Percentiles rank a stretch among this genome's conserved stretches.
phyloP scores from a whole-genome alignment of 257 asterid genomes.

The Avicennia marina region DNA sequence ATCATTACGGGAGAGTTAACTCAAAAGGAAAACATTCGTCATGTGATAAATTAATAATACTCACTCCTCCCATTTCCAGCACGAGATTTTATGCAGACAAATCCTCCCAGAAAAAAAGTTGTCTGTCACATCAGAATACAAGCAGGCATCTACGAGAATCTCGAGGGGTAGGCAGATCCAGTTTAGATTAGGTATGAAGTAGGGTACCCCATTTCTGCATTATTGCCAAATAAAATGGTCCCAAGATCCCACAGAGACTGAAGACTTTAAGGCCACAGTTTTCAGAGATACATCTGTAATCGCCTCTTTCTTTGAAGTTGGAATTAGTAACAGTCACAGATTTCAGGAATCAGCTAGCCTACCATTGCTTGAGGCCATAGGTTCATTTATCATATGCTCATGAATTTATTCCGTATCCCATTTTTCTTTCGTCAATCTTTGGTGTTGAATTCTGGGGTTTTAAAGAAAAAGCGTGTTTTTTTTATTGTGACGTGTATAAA shows the following conservation, averaged over 20 bases:
- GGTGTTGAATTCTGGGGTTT: background rate
- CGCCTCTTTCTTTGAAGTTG: background rate
- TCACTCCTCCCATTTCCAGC: no score
- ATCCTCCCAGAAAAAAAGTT: background rate
- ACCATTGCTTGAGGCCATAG: background rate
- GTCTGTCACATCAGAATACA: background rate
- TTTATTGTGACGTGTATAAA: background rate
- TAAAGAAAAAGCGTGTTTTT: background rate
- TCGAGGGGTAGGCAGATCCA: slow-evolving; percentile 21
- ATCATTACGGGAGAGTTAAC: no score
- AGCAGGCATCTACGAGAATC: slow-evolving; percentile 14
- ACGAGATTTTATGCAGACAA: no score
- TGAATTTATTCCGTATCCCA: background rate
- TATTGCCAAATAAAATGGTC: slow-evolving; percentile 27
- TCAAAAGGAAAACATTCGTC: no score
- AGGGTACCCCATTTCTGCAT: slow-evolving; percentile 6
- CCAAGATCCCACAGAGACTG: slow-evolving; percentile 25
- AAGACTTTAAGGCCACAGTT: no score
- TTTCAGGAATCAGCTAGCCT: no score
- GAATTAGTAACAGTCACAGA: no score
- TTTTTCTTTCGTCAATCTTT: background rate
- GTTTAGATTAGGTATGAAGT: slow-evolving; percentile 8
- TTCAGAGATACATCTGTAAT: no score
- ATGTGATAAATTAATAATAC: no score
- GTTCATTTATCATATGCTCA: slow-evolving; percentile 8